These are phyloP conservation scores for Vachellia pachyceras DNA, from an alignment of 306 rosid genomes.

Conservation along the genomic window DNA sequence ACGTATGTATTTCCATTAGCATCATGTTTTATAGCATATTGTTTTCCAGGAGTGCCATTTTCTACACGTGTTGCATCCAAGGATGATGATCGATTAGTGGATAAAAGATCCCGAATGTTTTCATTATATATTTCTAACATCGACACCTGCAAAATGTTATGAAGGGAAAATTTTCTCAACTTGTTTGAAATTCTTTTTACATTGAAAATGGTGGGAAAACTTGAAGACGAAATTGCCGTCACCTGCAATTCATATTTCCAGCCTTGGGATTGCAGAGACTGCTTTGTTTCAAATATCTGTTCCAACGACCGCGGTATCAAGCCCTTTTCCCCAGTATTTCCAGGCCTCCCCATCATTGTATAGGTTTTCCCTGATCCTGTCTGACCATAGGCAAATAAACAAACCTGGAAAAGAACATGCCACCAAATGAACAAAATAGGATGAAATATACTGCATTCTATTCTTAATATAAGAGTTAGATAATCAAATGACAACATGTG, in stretches of 20 bases:
- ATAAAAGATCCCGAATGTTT: constrained; percentile 82
- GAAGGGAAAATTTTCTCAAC: constrained; percentile 32
- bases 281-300: constrained; percentile 88
- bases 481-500: constrained; percentile 7
- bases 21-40: constrained; percentile 89
- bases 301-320: constrained; percentile 92
- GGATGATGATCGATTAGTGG: constrained; percentile 63
- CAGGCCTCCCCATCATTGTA: constrained; percentile 98
- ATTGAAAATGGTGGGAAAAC: not conserved
- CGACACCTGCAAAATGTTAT: constrained; percentile 62
- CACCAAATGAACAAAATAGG: not conserved
- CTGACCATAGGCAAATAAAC: constrained; percentile 98
- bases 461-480: too few species aligned
- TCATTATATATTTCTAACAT: constrained; percentile 98
- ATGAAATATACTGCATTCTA: too few species aligned
- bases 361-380: constrained; percentile 99
- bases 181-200: too few species aligned
- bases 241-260: constrained; percentile 99
- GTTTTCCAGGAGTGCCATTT: constrained; percentile 85
- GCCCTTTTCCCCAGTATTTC: constrained; percentile 76
- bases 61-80: constrained; percentile 59
- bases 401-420: constrained; percentile 71
- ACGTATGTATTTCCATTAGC: constrained; percentile 80
- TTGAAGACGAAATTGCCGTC: constrained; percentile 25
- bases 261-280: constrained; percentile 81